These are phyloP conservation scores for Symmetrospora coprosmae DNA, from an alignment of 768 basidiomycete species.

Conservation along the genomic window DNA sequence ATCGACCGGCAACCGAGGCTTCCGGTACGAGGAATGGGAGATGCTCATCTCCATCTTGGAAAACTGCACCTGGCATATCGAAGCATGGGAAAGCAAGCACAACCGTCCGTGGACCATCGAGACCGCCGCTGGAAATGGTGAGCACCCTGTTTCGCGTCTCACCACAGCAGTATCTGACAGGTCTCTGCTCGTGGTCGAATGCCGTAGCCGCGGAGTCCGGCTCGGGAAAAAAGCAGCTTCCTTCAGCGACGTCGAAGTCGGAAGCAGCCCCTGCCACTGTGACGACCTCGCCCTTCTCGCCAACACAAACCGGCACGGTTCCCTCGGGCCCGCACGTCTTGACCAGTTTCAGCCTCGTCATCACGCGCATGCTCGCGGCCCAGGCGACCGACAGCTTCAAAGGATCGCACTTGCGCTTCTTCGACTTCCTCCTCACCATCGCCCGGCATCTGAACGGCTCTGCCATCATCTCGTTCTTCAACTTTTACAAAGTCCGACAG, in stretches of 20 bases:
- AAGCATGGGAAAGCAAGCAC: slow-evolving; percentile 24
- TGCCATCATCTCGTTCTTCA: slow-evolving; percentile 27
- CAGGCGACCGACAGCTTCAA: slow-evolving; percentile 25
- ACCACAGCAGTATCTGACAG: not conserved
- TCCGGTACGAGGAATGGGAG: slow-evolving; percentile 31
- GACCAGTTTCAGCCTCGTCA: slow-evolving; percentile 18
- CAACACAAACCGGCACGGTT: not conserved
- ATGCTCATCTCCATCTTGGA: slow-evolving; percentile 32
- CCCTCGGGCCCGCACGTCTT: not conserved
- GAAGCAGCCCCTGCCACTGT: slow-evolving; percentile 7
- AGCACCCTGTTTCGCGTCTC: not conserved
- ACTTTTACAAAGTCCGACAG: slow-evolving; percentile 27
- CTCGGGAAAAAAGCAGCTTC: too few species aligned
- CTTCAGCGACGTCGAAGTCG: not conserved
- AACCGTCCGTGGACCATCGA: slow-evolving; percentile 27
- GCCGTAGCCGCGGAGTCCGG: too few species aligned
- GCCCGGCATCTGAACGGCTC: slow-evolving; percentile 34
- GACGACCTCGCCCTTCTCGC: not conserved
- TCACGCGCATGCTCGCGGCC: slow-evolving; percentile 26
- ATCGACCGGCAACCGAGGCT: slow-evolving; percentile 15
- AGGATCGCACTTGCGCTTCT: slow-evolving; percentile 28
- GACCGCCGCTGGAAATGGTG: slow-evolving; percentile 14
- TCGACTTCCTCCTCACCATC: slow-evolving; percentile 36
- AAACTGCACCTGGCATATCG: slow-evolving; percentile 25
- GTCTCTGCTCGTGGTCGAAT: too few species aligned